Base-by-base conservation (phyloP, 2,329 filamentous ascomycete species). In the Chrysoporthe puriensis region DNA sequence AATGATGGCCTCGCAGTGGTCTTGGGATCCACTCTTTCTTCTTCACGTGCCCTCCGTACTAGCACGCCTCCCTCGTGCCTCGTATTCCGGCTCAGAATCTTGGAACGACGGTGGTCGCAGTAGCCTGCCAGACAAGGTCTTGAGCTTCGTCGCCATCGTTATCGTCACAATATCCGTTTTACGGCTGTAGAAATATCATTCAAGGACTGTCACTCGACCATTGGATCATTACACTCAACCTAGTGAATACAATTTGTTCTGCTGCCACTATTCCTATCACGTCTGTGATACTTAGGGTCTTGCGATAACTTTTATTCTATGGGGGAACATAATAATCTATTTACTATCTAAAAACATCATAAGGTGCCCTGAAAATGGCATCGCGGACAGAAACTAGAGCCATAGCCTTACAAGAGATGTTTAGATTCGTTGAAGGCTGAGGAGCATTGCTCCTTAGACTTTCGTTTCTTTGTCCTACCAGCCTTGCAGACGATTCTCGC, bases 31-130 rank as follows among this genome's bases (percentile, higher is more conserved):
- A 18, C 43, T 11, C 21, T 3, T 52, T 52, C 48, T 52, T 14
- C 21, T 32, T 32, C 14, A 2, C 2, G 48, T 4, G 26, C 11
- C 50, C 14, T 52, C 2, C 32, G 21, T 52, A 26, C 48, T 32
- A 5, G 21, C 4, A 21, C 8, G 8, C 3, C 13, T 26, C 13
- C 13, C 7, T 21, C 21, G 14, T 52, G 50, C 21, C 50, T 5
- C 26, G 11, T 32, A 4, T 14, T 16, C 0, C 50, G 50, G 26
- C 50, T 26, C 52, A 72, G 72, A 32, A 11, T 76, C 76, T 69
- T 11, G 64, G 69, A 21, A 57, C 58, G 3, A 52, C 62, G 21
- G 63, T 70, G n/a, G 34, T 67, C 36, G n/a, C 43, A 32, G 54
- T 70, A 14, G 58, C 67, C 4, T 69, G 62, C 26, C 26, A 26